Conservation (phyloP, 371 early-diverging fungal genomes). For the Entomophthora muscae region DNA sequence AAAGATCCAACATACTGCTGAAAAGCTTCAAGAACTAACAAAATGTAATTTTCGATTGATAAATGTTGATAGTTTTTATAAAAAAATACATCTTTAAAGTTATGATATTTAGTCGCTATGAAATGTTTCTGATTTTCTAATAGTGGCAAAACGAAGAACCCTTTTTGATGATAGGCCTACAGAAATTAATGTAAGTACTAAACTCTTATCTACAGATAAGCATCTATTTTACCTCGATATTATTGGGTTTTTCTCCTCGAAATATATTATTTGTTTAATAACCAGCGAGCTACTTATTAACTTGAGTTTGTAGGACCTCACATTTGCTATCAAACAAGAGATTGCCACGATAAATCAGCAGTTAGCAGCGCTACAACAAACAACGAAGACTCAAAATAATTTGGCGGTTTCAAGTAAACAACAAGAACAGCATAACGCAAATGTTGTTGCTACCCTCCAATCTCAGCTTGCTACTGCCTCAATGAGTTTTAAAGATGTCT, state of each 20-base stretch:
- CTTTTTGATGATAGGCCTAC: constrained; percentile 55
- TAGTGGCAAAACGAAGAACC: constrained; percentile 55
- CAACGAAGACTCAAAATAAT: constrained; percentile 18
- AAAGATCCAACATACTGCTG: constrained; percentile 37
- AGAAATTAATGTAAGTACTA: constrained; percentile 37
- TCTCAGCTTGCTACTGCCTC: constrained; percentile 76
- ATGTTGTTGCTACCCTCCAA: constrained; percentile 79
- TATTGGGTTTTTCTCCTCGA: too few species aligned
- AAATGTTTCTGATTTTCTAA: background rate
- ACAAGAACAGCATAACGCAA: constrained; percentile 76
- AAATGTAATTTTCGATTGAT: constrained; percentile 20
- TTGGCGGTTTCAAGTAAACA: constrained; percentile 38
- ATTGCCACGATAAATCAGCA: constrained; percentile 82
- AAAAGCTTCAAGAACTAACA: constrained; percentile 44
- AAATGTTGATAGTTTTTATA: constrained; percentile 4
- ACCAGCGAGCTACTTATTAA: too few species aligned
- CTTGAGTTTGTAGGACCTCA: constrained; percentile 69
- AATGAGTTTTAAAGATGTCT: constrained; percentile 76
- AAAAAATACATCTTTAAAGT: background rate
- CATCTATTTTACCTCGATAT: too few species aligned
- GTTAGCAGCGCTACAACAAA: constrained; percentile 63
- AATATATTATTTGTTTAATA: too few species aligned
- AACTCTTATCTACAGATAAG: background rate
- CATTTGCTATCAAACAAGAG: constrained; percentile 85
- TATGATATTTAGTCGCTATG: background rate